These are phyloP conservation scores for Mycena epipterygia DNA, from an alignment of 768 basidiomycete species.

Conservation along the genomic window DNA sequence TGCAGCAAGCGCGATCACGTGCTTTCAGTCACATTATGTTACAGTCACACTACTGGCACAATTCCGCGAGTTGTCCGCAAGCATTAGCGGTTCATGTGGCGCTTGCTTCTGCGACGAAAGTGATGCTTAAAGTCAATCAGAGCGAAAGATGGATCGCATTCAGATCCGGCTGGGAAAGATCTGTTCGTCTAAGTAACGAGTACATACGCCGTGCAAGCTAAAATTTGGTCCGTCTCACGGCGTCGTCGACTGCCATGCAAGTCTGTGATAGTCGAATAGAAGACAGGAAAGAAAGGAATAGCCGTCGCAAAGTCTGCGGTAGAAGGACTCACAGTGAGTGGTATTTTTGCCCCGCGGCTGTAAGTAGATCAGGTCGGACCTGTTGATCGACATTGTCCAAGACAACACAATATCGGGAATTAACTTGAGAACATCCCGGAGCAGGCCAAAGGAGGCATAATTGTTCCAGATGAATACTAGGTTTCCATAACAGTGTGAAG, in stretches of 20 bases:
- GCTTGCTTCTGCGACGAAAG: conserved; percentile 27
- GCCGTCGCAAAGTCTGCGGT: background rate
- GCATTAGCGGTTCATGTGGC: conserved; percentile 5
- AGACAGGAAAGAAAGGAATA: background rate
- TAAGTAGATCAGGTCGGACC: conserved; percentile 6
- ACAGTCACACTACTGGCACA: no score
- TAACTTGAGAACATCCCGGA: conserved; percentile 16
- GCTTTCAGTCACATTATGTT: background rate
- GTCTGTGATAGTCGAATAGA: no score
- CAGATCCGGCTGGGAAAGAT: background rate
- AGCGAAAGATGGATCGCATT: conserved; percentile 7
- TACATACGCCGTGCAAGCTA: conserved; percentile 5
- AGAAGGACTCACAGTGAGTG: no score
- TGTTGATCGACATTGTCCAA: background rate
- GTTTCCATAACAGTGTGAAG: conserved; percentile 15
- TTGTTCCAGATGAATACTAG: background rate
- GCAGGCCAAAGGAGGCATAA: background rate
- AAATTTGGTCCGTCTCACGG: background rate
- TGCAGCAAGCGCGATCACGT: background rate
- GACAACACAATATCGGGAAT: conserved; percentile 3
- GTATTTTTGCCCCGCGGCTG: no score
- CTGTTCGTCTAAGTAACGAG: conserved; percentile 15
- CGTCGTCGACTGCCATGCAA: no score
- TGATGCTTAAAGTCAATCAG: conserved; percentile 29
- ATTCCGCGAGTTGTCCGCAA: no score